These are phyloP conservation scores for Penicillium sp. DNA, from an alignment of 2,329 filamentous ascomycete species.

Conservation along the genomic window DNA sequence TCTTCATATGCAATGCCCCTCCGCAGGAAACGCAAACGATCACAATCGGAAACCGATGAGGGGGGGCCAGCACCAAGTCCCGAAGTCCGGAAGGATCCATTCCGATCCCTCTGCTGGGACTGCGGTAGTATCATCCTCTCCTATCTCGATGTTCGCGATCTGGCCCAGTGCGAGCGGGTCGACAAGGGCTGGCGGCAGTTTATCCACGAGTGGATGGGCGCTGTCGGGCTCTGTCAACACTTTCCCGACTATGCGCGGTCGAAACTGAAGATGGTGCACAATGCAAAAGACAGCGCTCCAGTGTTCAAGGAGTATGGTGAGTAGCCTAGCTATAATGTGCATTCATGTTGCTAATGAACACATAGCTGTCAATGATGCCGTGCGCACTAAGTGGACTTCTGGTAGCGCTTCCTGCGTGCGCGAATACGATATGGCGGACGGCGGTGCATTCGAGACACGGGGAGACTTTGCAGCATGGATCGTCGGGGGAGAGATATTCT, in stretches of 20 bases:
- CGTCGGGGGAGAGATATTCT: not conserved
- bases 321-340: too few species aligned
- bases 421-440: not conserved
- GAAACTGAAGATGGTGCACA: not conserved
- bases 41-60: not conserved
- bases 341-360: not conserved
- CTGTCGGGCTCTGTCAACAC: not conserved
- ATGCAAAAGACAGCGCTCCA: not conserved
- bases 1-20: not conserved
- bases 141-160: not conserved
- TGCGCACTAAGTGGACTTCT: not conserved
- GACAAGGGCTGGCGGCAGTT: not conserved
- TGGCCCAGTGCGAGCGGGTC: not conserved
- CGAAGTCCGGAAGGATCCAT: not conserved
- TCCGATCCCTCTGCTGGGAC: not conserved
- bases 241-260: not conserved
- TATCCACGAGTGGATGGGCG: not conserved
- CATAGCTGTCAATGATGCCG: not conserved
- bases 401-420: not conserved
- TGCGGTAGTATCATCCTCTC: not conserved
- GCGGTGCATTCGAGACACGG: not conserved
- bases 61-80: too few species aligned
- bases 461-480: not conserved
- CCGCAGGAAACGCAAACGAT: not conserved
- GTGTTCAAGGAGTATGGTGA: not conserved